Evolutionary conservation across 345 rosid genomes (phyloP), one percentile per base, ranked within the genome.

Genomic region (Dipteronia sinensis): DNA sequence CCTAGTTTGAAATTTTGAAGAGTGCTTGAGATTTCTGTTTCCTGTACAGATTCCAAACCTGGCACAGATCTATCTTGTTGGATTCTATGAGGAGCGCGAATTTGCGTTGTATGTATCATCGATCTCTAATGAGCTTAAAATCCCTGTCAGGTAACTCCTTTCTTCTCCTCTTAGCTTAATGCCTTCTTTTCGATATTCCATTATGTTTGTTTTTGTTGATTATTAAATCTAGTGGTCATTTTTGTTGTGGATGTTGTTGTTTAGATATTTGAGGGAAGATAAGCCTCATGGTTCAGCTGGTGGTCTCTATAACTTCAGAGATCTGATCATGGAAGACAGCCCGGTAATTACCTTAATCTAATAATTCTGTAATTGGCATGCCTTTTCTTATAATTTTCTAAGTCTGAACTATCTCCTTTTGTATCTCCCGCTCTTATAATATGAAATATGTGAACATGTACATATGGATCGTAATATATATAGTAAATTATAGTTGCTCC

Each of bases 281-380:
- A 93, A 89, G 80, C 97, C 97, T 20, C 98, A 87, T 76, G 98
- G 97, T 82, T 94, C 98, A 8, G 98, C 98, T 69, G 98, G 98
- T 77, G 97, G 95, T 2, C 89, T 94, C 77, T 93, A 89, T 84
- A 86, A 86, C 82, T 93, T 93, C 83, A 83, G 92, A 84, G 86
- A 93, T 80, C 78, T 88, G 17, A 90, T 94, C 67, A 91, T 93
- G 98, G 97, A 94, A 84, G 98, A 94, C 74, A 85, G 72, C 75
- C 98, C 97, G 85, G 98, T 94, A 38, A 64, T 80, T 80, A 74
- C 68, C 78, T 78, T 44, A 31, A 66, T 56, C 80, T 55, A 3
- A 8, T 69, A 19, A 66, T 55, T 77, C n/a, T 67, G 38, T 75
- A 34, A 66, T 69, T 75, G 67, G 34, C 34, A 66, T 22, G 16